These are phyloP conservation scores for Casaregolazyma lundiana DNA, from an alignment of 1,139 yeast genomes.

Conservation along the genomic window DNA sequence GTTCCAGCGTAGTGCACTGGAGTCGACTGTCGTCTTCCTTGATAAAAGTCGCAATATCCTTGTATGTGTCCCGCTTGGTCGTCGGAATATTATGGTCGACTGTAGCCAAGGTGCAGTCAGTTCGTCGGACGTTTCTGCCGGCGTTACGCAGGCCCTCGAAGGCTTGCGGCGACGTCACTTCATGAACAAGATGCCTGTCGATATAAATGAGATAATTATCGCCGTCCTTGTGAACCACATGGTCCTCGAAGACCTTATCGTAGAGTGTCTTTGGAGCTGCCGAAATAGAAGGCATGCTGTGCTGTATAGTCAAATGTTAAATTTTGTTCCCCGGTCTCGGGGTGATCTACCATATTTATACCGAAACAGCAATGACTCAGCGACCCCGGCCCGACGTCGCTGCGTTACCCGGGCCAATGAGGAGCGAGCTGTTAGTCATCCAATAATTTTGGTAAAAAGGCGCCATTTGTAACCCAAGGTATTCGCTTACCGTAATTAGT, in stretches of 20 bases:
- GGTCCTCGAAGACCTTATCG: constrained; percentile 95
- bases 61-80: constrained; percentile 68
- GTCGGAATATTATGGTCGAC: constrained; percentile 99
- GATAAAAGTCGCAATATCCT: constrained; percentile 73
- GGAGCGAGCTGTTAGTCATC: too few species aligned
- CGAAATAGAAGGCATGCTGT: constrained; percentile 25
- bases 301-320: too few species aligned
- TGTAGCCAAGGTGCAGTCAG: constrained; percentile 93
- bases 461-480: too few species aligned
- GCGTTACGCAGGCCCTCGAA: constrained; percentile 91
- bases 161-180: constrained; percentile 98
- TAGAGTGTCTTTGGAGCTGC: constrained; percentile 54
- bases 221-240: constrained; percentile 82
- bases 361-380: too few species aligned
- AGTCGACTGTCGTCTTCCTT: constrained; percentile 86
- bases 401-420: too few species aligned
- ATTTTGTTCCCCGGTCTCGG: too few species aligned
- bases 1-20: constrained; percentile 88
- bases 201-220: constrained; percentile 81
- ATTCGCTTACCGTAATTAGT: too few species aligned
- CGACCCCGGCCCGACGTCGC: too few species aligned
- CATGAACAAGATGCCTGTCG: constrained; percentile 96
- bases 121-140: constrained; percentile 81
- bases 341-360: too few species aligned
- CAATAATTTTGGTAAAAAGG: too few species aligned